A percentile compares a stretch with the other conserved stretches of the same genome.
Evolutionary conservation across 2,329 filamentous ascomycete species (phyloP).

Genomic region (Ceratocystis alfenasii): DNA sequence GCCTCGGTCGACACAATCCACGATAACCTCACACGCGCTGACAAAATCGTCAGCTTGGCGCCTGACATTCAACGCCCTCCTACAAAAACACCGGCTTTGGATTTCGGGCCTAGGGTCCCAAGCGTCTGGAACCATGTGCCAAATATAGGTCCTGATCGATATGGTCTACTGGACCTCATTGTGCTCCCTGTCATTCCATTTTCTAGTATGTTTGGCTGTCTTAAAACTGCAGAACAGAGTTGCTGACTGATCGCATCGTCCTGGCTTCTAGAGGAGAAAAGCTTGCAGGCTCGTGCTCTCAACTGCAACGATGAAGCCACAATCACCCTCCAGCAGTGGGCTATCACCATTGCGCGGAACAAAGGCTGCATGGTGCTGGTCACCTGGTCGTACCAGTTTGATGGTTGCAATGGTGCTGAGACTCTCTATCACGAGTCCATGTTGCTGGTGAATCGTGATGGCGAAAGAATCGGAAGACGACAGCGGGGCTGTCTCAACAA

Average conservation of each 20-base stretch:
- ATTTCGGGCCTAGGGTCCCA: neutral
- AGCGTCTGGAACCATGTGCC: neutral
- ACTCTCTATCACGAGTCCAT: neutral
- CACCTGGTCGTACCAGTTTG: neutral
- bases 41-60: neutral
- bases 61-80: neutral
- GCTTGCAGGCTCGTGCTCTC: neutral
- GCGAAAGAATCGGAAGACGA: neutral
- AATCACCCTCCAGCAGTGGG: neutral
- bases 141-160: neutral
- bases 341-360: neutral
- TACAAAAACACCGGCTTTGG: neutral
- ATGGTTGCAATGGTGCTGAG: neutral
- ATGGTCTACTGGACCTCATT: neutral
- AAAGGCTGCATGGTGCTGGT: constrained; percentile 3
- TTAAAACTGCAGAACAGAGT: neutral
- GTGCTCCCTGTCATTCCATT: neutral
- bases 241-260: neutral
- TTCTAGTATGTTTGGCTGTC: neutral
- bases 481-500: neutral
- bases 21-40: neutral
- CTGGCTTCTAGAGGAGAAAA: neutral
- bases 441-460: neutral
- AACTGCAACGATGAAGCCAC: neutral
- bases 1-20: neutral